Evolutionary conservation across 129 eudicot species (phyloP), one percentile per base, ranked within the genome.

Genomic region (Chrysanthemum lavandulifolium): DNA sequence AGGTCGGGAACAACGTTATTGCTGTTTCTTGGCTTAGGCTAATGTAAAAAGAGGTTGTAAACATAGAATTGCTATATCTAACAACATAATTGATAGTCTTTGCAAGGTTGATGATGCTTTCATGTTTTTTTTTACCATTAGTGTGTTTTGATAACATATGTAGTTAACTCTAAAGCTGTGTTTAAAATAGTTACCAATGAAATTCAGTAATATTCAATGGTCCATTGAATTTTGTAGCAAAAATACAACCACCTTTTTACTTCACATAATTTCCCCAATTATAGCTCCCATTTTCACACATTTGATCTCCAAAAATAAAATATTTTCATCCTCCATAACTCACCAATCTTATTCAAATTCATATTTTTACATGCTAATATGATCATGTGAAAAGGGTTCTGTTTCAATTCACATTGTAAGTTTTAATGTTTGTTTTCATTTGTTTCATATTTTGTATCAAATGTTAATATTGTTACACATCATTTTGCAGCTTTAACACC

Each of bases 181-280:
- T 33, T 33, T 33, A 33, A 33, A 33, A 33, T 33, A 33, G 40
- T 33, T 33, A 33, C 40, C 40, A 33, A 33, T 33, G 40, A 33
- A 33, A 33, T 33, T 33, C 40, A 67, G 81, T 76, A 80, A 65
- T 69, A 76, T 76, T 73, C 83, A 81, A 84, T 83, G 89, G 87
- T 84, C 76, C 10, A 60, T 56, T 60, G 69, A 47, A 54, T 76
- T 81, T 74, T 58, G 51, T 54, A 68, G 16, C 15, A 63, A 69
- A 78, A 69, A 53, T 47, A 66, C 16, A 68, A 65, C 61, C 82
- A 68, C 16, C 78, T 31, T 76, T 73, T 8, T 69, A 11, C 16
- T 69, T 25, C 65, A 68, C 43, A 50, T 61, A 12, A 76, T 45
- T 72, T 74, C 47, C 68, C 79, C 78, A 56, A 78, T 78, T 69